A percentile compares a stretch with the other conserved stretches of the same genome.
These are phyloP conservation scores for Plasmodium falciparum DNA, from an alignment of 169 alveolate genomes.

Conservation along the genomic window DNA sequence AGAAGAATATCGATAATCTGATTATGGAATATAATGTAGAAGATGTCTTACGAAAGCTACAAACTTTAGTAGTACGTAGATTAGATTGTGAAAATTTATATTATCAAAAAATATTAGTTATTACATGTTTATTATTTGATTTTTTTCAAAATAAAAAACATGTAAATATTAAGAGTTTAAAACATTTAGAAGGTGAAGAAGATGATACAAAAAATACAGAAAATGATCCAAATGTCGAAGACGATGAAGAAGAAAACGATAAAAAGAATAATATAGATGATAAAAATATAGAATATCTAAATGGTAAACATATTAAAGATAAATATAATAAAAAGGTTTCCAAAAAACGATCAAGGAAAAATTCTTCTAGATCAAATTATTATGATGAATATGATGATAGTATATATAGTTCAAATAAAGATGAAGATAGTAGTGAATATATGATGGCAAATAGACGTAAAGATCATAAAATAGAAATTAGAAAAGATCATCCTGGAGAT, in stretches of 20 bases:
- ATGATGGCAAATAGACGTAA: background rate
- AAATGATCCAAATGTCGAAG: background rate
- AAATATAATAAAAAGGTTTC: background rate
- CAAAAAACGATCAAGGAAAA: constrained; percentile 21
- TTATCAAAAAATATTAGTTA: constrained; percentile 63
- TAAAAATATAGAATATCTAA: background rate
- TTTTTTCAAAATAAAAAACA: constrained; percentile 62
- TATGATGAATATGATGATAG: constrained; percentile 38
- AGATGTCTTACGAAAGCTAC: constrained; percentile 28
- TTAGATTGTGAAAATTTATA: constrained; percentile 70
- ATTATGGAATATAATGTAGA: constrained; percentile 63
- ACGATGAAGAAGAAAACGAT: background rate
- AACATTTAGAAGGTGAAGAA: constrained; percentile 57
- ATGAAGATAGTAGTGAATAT: background rate
- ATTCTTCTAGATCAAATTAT: background rate
- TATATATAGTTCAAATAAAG: background rate
- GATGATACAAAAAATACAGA: constrained; percentile 17
- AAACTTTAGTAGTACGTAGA: constrained; percentile 25
- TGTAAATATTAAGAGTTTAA: constrained; percentile 21
- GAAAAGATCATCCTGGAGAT: constrained; percentile 5
- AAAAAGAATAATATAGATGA: background rate
- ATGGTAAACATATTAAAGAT: too few species aligned
- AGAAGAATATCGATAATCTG: constrained; percentile 34
- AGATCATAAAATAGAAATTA: background rate
- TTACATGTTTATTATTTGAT: constrained; percentile 39